Percentiles rank a stretch among this genome's conserved stretches.
Evolutionary conservation across 176 grass and related monocot genomes (phyloP).

Genomic region (Puya raimondii): DNA sequence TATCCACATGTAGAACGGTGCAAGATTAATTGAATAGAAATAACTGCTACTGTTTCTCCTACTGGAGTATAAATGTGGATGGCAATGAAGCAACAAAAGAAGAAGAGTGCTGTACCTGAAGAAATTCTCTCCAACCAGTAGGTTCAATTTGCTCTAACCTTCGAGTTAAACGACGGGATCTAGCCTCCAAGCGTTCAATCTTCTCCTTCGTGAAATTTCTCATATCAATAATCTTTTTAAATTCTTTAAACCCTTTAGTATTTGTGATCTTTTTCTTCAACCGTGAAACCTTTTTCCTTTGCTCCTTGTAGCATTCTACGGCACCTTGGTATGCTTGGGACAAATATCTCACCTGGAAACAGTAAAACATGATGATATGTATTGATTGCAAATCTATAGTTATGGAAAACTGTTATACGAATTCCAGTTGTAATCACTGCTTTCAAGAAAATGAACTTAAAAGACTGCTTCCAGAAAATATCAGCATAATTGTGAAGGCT

Average conservation of each 20-base stretch:
- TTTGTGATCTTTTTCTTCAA: slow-evolving; percentile 84
- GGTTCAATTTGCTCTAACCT: slow-evolving; percentile 94
- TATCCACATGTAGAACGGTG: neutral
- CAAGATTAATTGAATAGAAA: neutral
- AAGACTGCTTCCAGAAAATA: neutral
- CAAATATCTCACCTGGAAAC: slow-evolving; percentile 54
- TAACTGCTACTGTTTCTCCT: neutral
- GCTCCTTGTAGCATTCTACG: slow-evolving; percentile 64
- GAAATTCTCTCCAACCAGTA: slow-evolving; percentile 97
- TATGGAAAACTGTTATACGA: neutral
- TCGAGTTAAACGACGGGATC: slow-evolving; percentile 49
- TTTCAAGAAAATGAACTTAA: neutral
- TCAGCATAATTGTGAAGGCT: neutral
- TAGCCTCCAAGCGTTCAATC: slow-evolving; percentile 71
- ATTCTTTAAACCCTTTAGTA: slow-evolving; percentile 82
- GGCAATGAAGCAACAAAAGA: slow-evolving; percentile 1
- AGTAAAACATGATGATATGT: slow-evolving; percentile 17
- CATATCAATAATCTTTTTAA: slow-evolving; percentile 72
- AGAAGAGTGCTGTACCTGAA: slow-evolving; percentile 51
- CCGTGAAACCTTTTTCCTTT: slow-evolving; percentile 73
- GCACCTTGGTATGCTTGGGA: slow-evolving; percentile 64
- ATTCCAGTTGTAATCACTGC: neutral
- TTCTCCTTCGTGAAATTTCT: slow-evolving; percentile 87
- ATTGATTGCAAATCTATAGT: neutral
- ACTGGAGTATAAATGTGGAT: neutral